Evolutionary conservation across 2,329 filamentous ascomycete genomes (phyloP).

Genomic region (Onygenales sp.): DNA sequence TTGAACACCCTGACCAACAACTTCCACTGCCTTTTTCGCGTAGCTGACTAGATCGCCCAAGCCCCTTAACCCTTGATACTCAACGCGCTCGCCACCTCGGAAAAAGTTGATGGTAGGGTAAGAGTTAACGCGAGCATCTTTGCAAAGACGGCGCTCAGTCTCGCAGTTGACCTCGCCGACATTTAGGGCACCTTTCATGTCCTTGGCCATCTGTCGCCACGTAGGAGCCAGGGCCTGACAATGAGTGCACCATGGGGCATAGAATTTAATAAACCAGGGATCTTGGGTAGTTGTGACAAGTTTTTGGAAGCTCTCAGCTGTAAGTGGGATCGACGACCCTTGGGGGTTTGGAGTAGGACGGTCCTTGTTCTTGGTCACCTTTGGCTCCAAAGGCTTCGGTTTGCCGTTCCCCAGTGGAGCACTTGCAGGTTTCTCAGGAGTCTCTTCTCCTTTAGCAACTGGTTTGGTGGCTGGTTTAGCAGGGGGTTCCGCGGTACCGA

Average conservation of each 20-base stretch:
- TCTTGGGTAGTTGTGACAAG: constrained; percentile 79
- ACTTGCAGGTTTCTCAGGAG: neutral
- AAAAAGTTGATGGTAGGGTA: constrained; percentile 93
- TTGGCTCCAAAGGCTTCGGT: neutral
- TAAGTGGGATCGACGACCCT: constrained; percentile 66
- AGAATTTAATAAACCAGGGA: constrained; percentile 98
- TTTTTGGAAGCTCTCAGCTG: constrained; percentile 75
- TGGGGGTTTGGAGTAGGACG: constrained; percentile 60
- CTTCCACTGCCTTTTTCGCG: constrained; percentile 73
- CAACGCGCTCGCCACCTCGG: constrained; percentile 79
- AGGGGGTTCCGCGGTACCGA: constrained; percentile 33
- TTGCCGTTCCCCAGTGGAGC: neutral
- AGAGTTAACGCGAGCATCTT: constrained; percentile 67
- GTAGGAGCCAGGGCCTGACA: constrained; percentile 87
- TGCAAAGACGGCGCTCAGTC: constrained; percentile 75
- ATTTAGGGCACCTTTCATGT: constrained; percentile 83
- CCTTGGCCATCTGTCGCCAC: constrained; percentile 82
- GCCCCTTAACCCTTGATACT: constrained; percentile 86
- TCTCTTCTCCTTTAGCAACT: neutral
- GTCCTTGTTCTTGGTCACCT: constrained; percentile 3
- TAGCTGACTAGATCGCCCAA: constrained; percentile 83
- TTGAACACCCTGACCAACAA: constrained; percentile 63
- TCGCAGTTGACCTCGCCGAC: constrained; percentile 97
- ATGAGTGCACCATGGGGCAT: constrained; percentile 93
- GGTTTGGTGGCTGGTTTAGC: constrained; percentile 33